Percentiles rank a stretch among this genome's conserved stretches.
Conservation (phyloP, 768 basidiomycete species). For the Boletus sp. region DNA sequence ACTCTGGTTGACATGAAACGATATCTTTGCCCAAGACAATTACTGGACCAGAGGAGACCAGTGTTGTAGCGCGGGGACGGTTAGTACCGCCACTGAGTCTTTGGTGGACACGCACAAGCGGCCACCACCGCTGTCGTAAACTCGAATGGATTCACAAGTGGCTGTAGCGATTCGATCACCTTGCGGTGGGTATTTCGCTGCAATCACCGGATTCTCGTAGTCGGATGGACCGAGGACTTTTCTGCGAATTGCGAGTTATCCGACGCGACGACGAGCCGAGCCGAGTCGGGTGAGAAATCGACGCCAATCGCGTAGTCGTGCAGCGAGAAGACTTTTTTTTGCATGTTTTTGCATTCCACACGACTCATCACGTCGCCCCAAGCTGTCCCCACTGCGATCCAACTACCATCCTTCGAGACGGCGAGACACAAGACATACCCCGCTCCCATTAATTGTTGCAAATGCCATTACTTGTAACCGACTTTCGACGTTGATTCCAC, state of each 20-base stretch:
- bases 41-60: background rate
- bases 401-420: background rate
- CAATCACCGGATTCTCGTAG: background rate
- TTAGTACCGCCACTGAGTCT: no score
- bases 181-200: background rate
- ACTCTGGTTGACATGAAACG: background rate
- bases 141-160: background rate
- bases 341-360: background rate
- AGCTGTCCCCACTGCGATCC: background rate
- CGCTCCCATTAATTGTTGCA: background rate
- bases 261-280: background rate
- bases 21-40: no score
- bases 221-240: background rate
- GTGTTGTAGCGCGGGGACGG: background rate
- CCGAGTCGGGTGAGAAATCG: background rate
- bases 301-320: background rate
- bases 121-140: background rate
- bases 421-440: background rate
- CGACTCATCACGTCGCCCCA: background rate
- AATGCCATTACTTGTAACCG: background rate
- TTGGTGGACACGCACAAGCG: background rate
- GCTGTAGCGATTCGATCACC: background rate
- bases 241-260: background rate
- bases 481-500: background rate
- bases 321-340: background rate